Evolutionary conservation across 192 early-diverging fungal species (phyloP).

Genomic region (Funneliformis mosseae): DNA sequence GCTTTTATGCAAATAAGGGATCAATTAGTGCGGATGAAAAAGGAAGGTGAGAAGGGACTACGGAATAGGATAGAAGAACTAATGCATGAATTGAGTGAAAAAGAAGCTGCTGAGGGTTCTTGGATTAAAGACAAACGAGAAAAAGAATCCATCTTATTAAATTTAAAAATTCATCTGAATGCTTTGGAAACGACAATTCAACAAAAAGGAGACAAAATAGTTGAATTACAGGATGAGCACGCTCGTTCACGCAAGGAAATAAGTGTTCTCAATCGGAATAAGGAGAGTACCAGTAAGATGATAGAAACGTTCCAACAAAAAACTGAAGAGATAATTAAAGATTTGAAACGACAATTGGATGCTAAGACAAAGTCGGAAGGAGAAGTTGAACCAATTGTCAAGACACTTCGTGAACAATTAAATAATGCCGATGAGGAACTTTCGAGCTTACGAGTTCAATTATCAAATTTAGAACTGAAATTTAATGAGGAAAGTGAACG

Average conservation of each 20-base stretch:
- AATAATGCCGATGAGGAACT: neutral
- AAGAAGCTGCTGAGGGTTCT: neutral
- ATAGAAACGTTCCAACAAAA: neutral
- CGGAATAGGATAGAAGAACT: neutral
- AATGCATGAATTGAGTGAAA: neutral
- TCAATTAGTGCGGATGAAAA: neutral
- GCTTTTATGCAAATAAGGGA: neutral
- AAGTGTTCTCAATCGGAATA: neutral
- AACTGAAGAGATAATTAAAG: constrained; percentile 7
- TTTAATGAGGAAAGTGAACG: neutral
- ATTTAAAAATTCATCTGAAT: neutral
- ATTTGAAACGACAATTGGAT: constrained; percentile 8
- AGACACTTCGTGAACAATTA: neutral
- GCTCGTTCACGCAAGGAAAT: neutral
- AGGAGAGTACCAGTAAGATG: neutral
- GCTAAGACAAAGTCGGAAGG: neutral
- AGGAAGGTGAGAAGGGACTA: neutral
- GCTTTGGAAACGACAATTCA: neutral
- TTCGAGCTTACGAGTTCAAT: neutral
- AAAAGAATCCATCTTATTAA: neutral
- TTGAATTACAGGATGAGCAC: neutral
- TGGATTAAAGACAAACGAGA: neutral
- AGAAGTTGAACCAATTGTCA: neutral
- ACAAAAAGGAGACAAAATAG: neutral
- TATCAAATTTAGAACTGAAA: neutral